Evolutionary conservation across 2,329 filamentous ascomycete species (phyloP).

Genomic region (Talaromyces albobiverticillius): DNA sequence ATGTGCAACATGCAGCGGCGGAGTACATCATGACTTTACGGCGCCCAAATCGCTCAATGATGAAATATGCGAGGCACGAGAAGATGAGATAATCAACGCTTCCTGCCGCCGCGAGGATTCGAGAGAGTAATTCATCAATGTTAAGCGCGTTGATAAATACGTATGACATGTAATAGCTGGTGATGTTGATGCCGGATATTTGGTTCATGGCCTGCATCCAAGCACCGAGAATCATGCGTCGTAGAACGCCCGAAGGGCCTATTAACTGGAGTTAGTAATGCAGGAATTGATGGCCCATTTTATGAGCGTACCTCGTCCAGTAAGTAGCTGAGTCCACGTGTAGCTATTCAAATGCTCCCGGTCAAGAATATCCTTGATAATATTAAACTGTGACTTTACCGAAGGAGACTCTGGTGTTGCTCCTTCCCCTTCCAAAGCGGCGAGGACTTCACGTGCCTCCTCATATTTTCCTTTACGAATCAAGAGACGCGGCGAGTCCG

Average conservation of each 20-base stretch:
- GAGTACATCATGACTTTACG: constrained; percentile 50
- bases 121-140: constrained; percentile 33
- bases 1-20: constrained; percentile 48
- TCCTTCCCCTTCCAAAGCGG: constrained; percentile 8
- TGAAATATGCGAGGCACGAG: constrained; percentile 41
- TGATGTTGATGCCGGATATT: constrained; percentile 37
- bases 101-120: constrained; percentile 46
- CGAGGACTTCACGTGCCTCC: constrained; percentile 36
- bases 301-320: constrained; percentile 28
- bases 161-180: constrained; percentile 38
- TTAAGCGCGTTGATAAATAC: constrained; percentile 45
- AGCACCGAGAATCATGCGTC: constrained; percentile 45
- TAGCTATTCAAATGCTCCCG: constrained; percentile 45
- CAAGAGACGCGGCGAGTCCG: constrained; percentile 46
- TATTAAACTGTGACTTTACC: constrained; percentile 11
- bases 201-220: constrained; percentile 41
- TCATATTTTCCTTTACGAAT: constrained; percentile 38
- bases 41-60: constrained; percentile 49
- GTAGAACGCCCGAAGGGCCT: constrained; percentile 38
- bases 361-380: constrained; percentile 40
- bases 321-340: constrained; percentile 45
- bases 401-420: constrained; percentile 5
- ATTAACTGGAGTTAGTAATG: neutral
- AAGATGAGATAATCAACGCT: constrained; percentile 48
- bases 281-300: neutral